Conservation (phyloP, 108 stramenopile species). For the Licmophora abbreviata region DNA sequence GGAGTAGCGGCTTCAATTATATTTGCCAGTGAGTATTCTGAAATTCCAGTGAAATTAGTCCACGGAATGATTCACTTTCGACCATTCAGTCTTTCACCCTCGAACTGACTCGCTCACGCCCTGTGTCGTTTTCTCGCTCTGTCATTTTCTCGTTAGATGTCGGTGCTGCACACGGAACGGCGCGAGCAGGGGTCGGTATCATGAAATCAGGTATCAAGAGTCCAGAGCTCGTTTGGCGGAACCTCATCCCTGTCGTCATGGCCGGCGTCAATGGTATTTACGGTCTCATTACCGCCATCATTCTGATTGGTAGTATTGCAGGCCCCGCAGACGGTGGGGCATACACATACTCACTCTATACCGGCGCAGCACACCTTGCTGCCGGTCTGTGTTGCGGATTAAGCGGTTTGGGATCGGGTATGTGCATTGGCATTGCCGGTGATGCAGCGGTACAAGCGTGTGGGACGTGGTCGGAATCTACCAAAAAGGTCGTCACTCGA, state of each 20-base stretch:
- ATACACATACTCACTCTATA: conserved; percentile 36
- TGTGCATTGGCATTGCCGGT: conserved; percentile 37
- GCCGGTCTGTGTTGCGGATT: conserved; percentile 49
- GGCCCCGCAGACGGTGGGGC: conserved; percentile 13
- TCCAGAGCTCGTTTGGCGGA: conserved; percentile 34
- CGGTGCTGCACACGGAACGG: conserved; percentile 44
- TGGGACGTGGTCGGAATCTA: neutral
- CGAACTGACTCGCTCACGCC: neutral
- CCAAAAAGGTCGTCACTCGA: neutral
- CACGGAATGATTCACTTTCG: neutral
- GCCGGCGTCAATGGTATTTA: conserved; percentile 49
- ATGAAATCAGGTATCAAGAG: conserved; percentile 37
- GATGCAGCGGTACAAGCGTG: conserved; percentile 24
- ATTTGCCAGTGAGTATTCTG: conserved; percentile 24
- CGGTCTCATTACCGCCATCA: conserved; percentile 44
- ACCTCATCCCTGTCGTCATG: conserved; percentile 48
- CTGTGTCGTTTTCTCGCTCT: neutral
- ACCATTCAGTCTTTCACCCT: neutral
- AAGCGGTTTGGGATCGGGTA: conserved; percentile 36
- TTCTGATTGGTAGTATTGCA: conserved; percentile 26
- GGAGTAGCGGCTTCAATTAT: conserved; percentile 45
- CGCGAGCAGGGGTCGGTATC: conserved; percentile 35
- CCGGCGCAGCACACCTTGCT: conserved; percentile 35
- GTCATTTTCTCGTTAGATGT: conserved; percentile 8
- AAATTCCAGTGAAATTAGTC: neutral